Base-by-base conservation (phyloP, 1,284 basidiomycete species). In the Cryptococcus sp. region DNA sequence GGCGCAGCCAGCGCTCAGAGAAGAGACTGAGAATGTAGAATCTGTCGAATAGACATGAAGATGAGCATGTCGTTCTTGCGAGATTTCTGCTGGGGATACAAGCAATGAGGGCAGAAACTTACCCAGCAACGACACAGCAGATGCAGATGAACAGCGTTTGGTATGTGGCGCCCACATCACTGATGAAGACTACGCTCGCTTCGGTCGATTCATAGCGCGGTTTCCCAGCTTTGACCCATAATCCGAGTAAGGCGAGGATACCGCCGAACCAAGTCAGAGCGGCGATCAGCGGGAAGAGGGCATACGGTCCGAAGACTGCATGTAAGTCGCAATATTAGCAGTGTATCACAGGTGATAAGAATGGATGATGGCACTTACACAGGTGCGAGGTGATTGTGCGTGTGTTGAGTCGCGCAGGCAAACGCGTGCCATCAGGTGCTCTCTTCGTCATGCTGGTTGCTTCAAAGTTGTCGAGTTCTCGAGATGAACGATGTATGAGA, bases 1-100 rank as follows among this genome's bases (percentile, higher is more conserved):
- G 79, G 13, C 82, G 73, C 6, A 83, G 69, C 73, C 78, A 81
- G 16, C 82, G 68, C 62, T 82, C 81, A 7, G 77, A 66, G 19
- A 82, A 63, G 5, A 81, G 70, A 2, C 79, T 73, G 11, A 74
- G 51, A 55, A 80, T 72, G 73, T 80, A 76, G 39, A 74, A 72
- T 1, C 66, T 64, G 39, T 22, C 29, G 8, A 10, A 34, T 34
- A 34, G 13, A 10, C 29, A 34, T 10, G 26, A 34, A 34, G 29
- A n/a, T 34, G 2, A 34, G 29, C 29, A 34, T 34, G 5, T 34
- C 29, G 8, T 34, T 0, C 59, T 29, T 19, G 13, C 6, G 15
- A 26, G 46, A 26, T 22, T 22, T 26, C 46, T 15, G 11, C 23
- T 48, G 20, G 34, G 3, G 22, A 6, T 23, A 5, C 44, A 23